Percentiles rank a stretch among this genome's conserved stretches.
phyloP scores from a whole-genome alignment of 768 basidiomycete genomes.

The Tephrocybe sp. region DNA sequence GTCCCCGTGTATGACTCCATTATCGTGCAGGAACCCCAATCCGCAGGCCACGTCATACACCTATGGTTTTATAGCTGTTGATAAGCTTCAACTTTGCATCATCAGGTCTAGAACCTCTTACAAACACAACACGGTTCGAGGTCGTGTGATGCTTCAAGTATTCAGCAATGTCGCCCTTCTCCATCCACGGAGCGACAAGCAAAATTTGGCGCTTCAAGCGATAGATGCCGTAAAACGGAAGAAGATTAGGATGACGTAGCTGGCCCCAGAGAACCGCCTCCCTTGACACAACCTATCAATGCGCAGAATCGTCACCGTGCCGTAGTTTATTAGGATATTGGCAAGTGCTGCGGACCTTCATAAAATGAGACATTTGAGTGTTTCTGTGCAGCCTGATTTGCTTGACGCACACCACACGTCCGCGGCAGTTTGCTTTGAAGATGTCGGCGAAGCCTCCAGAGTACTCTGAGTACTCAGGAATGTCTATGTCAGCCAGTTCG shows the following conservation, averaged over 20 bases:
- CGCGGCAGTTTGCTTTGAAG: not conserved
- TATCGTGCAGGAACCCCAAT: slow-evolving; percentile 3
- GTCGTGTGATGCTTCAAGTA: not conserved
- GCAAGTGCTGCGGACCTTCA: not conserved
- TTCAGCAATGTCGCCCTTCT: not conserved
- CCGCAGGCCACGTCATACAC: slow-evolving; percentile 8
- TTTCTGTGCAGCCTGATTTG: not conserved
- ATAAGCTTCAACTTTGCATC: not conserved
- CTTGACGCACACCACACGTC: not conserved
- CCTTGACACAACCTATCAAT: slow-evolving; percentile 5
- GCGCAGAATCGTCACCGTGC: too few relatives aligned
- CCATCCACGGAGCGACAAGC: slow-evolving; percentile 5
- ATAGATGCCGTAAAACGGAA: slow-evolving; percentile 10
- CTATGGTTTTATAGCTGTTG: not conserved
- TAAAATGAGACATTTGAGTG: not conserved
- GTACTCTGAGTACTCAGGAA: not conserved
- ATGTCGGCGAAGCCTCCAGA: slow-evolving; percentile 1
- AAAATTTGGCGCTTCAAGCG: not conserved
- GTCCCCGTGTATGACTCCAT: slow-evolving; percentile 9
- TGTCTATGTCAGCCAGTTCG: not conserved
- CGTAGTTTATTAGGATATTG: too few relatives aligned
- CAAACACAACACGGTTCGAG: slow-evolving; percentile 5
- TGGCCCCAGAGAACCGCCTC: slow-evolving; percentile 9
- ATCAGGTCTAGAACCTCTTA: not conserved
- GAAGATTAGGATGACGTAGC: slow-evolving; percentile 7